phyloP scores from a whole-genome alignment of 768 basidiomycete genomes.

The Amylocystis lapponica region DNA sequence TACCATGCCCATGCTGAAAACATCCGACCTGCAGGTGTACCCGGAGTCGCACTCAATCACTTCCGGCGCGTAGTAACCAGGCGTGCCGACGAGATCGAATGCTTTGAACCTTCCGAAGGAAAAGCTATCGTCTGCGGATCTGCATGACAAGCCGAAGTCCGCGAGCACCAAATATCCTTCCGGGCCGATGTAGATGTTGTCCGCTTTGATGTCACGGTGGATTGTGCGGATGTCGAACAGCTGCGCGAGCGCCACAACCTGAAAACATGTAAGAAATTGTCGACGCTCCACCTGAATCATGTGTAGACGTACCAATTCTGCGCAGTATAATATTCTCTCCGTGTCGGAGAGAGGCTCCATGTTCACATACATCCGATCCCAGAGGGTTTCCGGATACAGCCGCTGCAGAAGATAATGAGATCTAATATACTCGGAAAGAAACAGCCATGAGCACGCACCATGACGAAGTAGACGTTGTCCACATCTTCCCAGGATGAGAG shows the following conservation, averaged over 20 bases:
- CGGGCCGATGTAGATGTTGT: constrained; percentile 17
- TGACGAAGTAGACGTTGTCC: constrained; percentile 20
- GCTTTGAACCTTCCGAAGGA: not conserved
- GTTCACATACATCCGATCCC: constrained; percentile 1
- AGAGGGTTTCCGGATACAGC: constrained; percentile 6
- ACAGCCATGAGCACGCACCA: constrained; percentile 14
- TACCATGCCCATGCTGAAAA: constrained; percentile 40
- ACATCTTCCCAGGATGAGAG: constrained; percentile 18
- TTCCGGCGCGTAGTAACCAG: constrained; percentile 44
- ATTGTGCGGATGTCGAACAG: constrained; percentile 14
- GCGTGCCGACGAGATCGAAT: constrained; percentile 25
- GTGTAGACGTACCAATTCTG: constrained; percentile 13
- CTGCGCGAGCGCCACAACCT: constrained; percentile 15
- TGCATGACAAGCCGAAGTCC: constrained; percentile 18
- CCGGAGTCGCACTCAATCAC: constrained; percentile 26
- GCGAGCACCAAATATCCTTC: constrained; percentile 14
- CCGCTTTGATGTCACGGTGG: constrained; percentile 25
- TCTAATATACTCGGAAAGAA: not conserved
- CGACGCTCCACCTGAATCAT: not conserved
- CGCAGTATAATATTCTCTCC: constrained; percentile 10
- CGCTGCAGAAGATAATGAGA: constrained; percentile 2
- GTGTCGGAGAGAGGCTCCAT: not conserved
- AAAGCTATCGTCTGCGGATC: not conserved
- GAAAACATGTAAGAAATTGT: not conserved
- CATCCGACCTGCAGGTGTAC: constrained; percentile 38